These are phyloP conservation scores for Sugiyamaella xylanicola DNA, from an alignment of 1,139 yeast species.

Conservation along the genomic window DNA sequence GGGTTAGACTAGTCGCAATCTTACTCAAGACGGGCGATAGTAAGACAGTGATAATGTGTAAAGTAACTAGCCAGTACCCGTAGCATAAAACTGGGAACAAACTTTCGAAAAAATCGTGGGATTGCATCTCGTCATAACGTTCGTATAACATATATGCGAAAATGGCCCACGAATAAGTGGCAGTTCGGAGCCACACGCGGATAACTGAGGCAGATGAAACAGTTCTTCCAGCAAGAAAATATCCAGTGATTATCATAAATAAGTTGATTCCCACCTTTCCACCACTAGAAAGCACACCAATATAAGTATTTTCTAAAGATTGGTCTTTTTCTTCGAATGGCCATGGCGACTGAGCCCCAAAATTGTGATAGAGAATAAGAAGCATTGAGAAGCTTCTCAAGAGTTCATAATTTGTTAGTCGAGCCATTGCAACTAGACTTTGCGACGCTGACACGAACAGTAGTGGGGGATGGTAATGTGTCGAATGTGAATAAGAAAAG, in stretches of 20 bases:
- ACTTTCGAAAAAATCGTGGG: conserved; percentile 9
- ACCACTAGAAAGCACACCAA: conserved; percentile 6
- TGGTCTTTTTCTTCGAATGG: conserved; percentile 7
- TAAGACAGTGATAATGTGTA: conserved; percentile 9
- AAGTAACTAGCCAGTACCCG: conserved; percentile 17
- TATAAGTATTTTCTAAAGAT: neutral
- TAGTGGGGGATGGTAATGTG: too few species aligned
- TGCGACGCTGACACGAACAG: too few species aligned
- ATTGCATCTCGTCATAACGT: conserved; percentile 2
- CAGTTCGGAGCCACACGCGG: conserved; percentile 15
- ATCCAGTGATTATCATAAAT: conserved; percentile 18
- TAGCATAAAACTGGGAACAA: conserved; percentile 11
- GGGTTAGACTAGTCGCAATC: conserved; percentile 3
- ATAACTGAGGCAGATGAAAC: conserved; percentile 4
- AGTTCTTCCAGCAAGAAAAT: conserved; percentile 13
- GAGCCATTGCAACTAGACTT: neutral
- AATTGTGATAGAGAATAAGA: conserved; percentile 20
- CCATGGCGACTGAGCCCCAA: conserved; percentile 20
- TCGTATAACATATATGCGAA: neutral
- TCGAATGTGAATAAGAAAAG: neutral
- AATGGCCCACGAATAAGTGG: conserved; percentile 13
- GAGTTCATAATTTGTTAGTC: conserved; percentile 23
- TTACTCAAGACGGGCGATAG: conserved; percentile 17
- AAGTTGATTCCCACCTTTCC: conserved; percentile 18
- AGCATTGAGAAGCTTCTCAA: conserved; percentile 21